These are phyloP conservation scores for Yamadazyma buinensis DNA, from an alignment of 1,139 yeast genomes.

Conservation along the genomic window DNA sequence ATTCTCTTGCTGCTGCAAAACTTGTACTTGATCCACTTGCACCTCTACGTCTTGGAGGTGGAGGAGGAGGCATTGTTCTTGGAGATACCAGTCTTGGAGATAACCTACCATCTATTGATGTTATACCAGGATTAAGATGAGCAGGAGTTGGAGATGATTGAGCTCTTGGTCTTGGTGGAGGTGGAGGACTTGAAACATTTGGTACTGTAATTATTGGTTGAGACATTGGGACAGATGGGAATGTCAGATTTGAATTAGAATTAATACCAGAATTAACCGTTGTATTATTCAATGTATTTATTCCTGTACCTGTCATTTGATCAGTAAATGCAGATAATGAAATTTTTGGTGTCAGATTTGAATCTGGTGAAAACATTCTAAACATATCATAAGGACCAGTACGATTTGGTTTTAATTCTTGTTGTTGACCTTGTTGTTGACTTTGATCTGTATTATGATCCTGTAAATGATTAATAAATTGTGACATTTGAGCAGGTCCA, in stretches of 20 bases:
- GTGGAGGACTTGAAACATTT: conserved; percentile 31
- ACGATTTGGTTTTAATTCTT: conserved; percentile 30
- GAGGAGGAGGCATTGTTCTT: conserved; percentile 29
- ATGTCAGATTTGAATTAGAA: neutral
- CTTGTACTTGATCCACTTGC: conserved; percentile 8
- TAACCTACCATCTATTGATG: conserved; percentile 2
- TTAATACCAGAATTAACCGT: too few species aligned
- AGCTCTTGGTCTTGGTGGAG: conserved; percentile 39
- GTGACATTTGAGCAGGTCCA: conserved; percentile 51
- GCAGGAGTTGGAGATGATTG: conserved; percentile 35
- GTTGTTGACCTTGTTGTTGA: conserved; percentile 3
- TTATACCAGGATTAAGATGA: neutral
- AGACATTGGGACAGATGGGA: neutral
- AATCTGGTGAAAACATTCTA: conserved; percentile 13
- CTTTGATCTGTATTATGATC: conserved; percentile 4
- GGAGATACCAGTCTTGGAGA: conserved; percentile 10
- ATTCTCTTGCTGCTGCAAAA: too few species aligned
- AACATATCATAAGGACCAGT: conserved; percentile 22
- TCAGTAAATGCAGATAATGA: conserved; percentile 40
- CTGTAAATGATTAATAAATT: conserved; percentile 10
- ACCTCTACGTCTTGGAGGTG: conserved; percentile 31
- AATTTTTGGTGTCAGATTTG: conserved; percentile 20
- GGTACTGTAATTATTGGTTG: neutral
- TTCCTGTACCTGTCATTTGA: conserved; percentile 39
- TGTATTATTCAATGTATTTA: conserved; percentile 34